These are phyloP conservation scores for Aegilops longissima DNA, from an alignment of 176 grass and related monocot genomes.

Conservation along the genomic window DNA sequence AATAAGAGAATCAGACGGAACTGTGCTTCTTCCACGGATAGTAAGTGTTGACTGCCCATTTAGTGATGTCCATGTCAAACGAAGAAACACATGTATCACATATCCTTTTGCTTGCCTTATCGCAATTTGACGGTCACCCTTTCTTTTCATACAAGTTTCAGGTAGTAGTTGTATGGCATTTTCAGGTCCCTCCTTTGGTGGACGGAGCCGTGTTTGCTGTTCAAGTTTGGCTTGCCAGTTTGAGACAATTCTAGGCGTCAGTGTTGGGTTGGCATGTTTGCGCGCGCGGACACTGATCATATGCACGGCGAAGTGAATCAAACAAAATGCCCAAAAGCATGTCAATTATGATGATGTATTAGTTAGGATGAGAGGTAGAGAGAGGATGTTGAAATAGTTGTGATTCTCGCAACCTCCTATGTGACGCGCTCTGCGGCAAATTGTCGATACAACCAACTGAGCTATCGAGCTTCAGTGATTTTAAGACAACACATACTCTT, in stretches of 20 bases:
- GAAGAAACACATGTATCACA: neutral
- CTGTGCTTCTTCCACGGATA: constrained; percentile 36
- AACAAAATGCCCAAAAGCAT: no score
- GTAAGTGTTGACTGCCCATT: constrained; percentile 69
- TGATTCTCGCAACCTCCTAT: no score
- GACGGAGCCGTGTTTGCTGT: neutral
- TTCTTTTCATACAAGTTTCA: neutral
- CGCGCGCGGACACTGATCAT: neutral
- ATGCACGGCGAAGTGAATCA: no score
- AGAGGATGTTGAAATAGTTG: no score
- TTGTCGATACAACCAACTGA: no score
- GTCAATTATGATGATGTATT: no score
- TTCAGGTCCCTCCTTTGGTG: neutral
- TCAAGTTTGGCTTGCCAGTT: constrained; percentile 2
- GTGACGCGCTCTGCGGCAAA: no score
- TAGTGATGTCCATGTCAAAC: constrained; percentile 17
- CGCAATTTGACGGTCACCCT: neutral
- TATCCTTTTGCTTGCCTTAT: no score
- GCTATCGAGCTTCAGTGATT: no score
- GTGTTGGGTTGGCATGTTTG: constrained; percentile 18
- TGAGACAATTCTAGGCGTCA: neutral
- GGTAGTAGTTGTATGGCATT: neutral
- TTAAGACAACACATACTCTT: no score
- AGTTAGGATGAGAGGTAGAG: no score
- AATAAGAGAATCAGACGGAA: constrained; percentile 58